A percentile compares a stretch with the other conserved stretches of the same genome.
Conservation (phyloP, 2,329 filamentous ascomycete genomes). For the Pseudogymnoascus sp. region DNA sequence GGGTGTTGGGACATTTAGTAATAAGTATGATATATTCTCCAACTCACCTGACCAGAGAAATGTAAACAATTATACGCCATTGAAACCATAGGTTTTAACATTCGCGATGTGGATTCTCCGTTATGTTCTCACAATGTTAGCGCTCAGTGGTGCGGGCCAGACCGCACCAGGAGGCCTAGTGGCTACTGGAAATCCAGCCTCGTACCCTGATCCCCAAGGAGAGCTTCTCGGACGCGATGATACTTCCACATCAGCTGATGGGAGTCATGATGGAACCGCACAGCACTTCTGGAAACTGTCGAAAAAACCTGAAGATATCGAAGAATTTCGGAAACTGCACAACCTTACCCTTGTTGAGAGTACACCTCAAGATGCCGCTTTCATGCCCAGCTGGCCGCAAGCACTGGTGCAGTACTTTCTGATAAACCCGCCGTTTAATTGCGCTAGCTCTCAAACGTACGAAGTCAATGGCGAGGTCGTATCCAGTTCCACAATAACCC, state of each 20-base stretch:
- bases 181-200: not conserved
- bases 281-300: not conserved
- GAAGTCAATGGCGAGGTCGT: not conserved
- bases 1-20: not conserved
- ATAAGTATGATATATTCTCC: not conserved
- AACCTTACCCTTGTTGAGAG: not conserved
- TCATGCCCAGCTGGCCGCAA: not conserved
- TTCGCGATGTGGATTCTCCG: not conserved
- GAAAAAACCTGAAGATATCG: not conserved
- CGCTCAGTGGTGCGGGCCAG: not conserved
- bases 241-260: not conserved
- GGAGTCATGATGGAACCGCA: not conserved
- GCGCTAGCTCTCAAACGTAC: not conserved
- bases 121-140: not conserved
- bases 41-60: too few species aligned
- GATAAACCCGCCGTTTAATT: not conserved
- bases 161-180: not conserved
- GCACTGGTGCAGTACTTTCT: not conserved
- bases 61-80: not conserved
- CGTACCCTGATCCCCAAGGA: not conserved
- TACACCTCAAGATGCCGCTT: not conserved
- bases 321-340: not conserved
- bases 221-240: not conserved
- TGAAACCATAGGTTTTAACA: not conserved
- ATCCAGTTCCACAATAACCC: not conserved